Percentiles rank a stretch among this genome's conserved stretches.
Evolutionary conservation across 2,329 filamentous ascomycete species (phyloP).

Genomic region (Exophiala sideris): DNA sequence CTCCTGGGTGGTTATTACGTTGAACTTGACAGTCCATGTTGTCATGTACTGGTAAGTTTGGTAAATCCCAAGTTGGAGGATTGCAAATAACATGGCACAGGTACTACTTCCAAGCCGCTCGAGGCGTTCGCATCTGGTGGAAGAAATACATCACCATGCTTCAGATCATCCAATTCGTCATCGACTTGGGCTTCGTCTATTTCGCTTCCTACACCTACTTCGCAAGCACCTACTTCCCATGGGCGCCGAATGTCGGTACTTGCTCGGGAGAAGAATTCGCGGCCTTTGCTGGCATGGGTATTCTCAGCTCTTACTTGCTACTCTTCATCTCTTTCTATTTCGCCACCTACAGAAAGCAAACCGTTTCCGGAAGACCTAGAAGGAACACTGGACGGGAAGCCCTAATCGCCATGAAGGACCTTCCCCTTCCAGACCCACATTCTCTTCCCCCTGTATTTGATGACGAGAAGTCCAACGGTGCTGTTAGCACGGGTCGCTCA

Average conservation of each 20-base stretch:
- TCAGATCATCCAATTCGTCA: slow-evolving; percentile 95
- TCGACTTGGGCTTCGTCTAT: slow-evolving; percentile 97
- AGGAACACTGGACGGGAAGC: slow-evolving; percentile 73
- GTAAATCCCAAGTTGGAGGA: not conserved
- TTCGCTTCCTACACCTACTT: slow-evolving; percentile 99
- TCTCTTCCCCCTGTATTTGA: slow-evolving; percentile 6
- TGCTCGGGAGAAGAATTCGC: slow-evolving; percentile 97
- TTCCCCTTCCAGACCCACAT: slow-evolving; percentile 53
- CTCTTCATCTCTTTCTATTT: slow-evolving; percentile 99
- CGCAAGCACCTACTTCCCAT: slow-evolving; percentile 81
- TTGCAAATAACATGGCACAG: slow-evolving; percentile 63
- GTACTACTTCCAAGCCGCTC: slow-evolving; percentile 99
- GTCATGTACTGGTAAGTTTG: slow-evolving; percentile 94
- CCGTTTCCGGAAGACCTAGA: slow-evolving; percentile 41
- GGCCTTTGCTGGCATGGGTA: slow-evolving; percentile 85
- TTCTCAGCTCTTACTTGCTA: slow-evolving; percentile 90
- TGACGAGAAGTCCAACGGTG: slow-evolving; percentile 32
- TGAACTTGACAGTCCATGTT: slow-evolving; percentile 92
- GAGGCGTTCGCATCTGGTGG: slow-evolving; percentile 96
- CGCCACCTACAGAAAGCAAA: slow-evolving; percentile 80
- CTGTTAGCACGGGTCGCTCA: slow-evolving; percentile 36
- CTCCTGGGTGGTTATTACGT: slow-evolving; percentile 88
- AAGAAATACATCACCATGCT: slow-evolving; percentile 99
- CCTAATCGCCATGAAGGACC: slow-evolving; percentile 77
- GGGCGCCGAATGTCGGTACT: slow-evolving; percentile 76